Percentiles rank a stretch among this genome's conserved stretches.
These are phyloP conservation scores for Rhinocladiella mackenziei DNA, from an alignment of 2,329 filamentous ascomycete species.

Conservation along the genomic window DNA sequence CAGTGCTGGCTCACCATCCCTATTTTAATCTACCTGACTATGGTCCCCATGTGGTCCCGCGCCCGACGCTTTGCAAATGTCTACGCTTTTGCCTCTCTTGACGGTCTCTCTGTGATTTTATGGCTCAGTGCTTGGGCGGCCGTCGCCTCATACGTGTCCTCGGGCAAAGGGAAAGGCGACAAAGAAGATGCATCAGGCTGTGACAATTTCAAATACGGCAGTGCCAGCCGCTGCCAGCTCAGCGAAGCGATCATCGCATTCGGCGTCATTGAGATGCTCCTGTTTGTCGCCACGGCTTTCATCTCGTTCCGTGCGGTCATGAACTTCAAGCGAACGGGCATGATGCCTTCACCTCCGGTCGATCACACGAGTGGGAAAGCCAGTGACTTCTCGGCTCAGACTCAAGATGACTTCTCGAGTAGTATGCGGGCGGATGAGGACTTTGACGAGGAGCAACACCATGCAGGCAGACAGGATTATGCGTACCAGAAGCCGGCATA, in stretches of 20 bases:
- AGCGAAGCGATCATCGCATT: constrained; percentile 55
- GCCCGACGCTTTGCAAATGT: constrained; percentile 56
- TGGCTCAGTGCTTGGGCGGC: constrained; percentile 59
- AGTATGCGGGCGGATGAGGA: constrained; percentile 42
- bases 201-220: constrained; percentile 54
- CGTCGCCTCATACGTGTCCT: constrained; percentile 53
- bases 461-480: constrained; percentile 38
- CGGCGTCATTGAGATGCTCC: constrained; percentile 55
- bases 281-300: constrained; percentile 51
- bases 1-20: constrained; percentile 59
- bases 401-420: constrained; percentile 46
- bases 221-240: constrained; percentile 53
- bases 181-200: constrained; percentile 46
- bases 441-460: constrained; percentile 41
- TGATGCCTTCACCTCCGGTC: constrained; percentile 45
- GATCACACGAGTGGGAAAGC: constrained; percentile 31
- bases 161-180: constrained; percentile 51
- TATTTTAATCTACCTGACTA: constrained; percentile 56
- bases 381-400: constrained; percentile 48
- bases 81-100: constrained; percentile 56
- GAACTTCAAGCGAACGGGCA: constrained; percentile 55
- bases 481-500: constrained; percentile 46
- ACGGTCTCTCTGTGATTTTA: constrained; percentile 52
- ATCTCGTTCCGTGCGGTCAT: constrained; percentile 54
- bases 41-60: constrained; percentile 59